Percentiles rank a stretch among this genome's conserved stretches.
These are phyloP conservation scores for Nemania sp. DNA, from an alignment of 2,329 filamentous ascomycete genomes.

Conservation along the genomic window DNA sequence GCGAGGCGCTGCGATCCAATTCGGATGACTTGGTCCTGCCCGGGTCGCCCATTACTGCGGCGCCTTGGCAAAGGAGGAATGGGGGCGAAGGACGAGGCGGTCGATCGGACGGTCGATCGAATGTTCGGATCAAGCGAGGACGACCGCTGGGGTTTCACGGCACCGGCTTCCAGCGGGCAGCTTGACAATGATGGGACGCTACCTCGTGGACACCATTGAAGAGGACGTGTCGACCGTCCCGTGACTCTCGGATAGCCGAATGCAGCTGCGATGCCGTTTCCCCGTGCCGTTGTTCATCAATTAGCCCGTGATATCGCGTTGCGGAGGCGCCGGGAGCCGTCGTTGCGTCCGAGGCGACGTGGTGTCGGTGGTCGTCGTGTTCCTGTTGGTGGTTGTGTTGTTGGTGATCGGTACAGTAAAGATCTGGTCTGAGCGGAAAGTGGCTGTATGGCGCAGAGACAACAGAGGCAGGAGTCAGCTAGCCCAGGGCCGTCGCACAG, in stretches of 20 bases:
- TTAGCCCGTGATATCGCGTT: not conserved
- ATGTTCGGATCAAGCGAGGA: slow-evolving; percentile 14
- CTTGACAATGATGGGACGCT: slow-evolving; percentile 29
- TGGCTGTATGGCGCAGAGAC: slow-evolving; percentile 10
- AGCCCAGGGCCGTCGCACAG: not conserved
- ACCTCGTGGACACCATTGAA: slow-evolving; percentile 36
- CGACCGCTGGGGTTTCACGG: slow-evolving; percentile 33
- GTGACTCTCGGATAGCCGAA: not conserved
- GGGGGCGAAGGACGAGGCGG: slow-evolving; percentile 20
- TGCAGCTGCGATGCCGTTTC: slow-evolving; percentile 5
- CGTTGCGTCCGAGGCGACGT: slow-evolving; percentile 1
- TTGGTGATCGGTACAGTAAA: not conserved
- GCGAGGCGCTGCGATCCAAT: slow-evolving; percentile 48
- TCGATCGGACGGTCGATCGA: slow-evolving; percentile 14
- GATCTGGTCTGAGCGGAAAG: not conserved
- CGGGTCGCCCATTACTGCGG: slow-evolving; percentile 46
- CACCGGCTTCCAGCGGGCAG: no score
- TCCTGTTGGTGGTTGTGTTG: not conserved
- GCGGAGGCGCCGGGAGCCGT: not conserved
- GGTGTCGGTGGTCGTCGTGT: not conserved
- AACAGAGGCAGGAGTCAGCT: slow-evolving; percentile 2
- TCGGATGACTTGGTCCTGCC: slow-evolving; percentile 44
- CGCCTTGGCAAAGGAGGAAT: not conserved
- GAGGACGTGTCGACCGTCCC: slow-evolving; percentile 10
- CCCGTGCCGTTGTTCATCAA: not conserved